Evolutionary conservation across 148 eudicot species (phyloP).

Genomic region (Talinum fruticosum): DNA sequence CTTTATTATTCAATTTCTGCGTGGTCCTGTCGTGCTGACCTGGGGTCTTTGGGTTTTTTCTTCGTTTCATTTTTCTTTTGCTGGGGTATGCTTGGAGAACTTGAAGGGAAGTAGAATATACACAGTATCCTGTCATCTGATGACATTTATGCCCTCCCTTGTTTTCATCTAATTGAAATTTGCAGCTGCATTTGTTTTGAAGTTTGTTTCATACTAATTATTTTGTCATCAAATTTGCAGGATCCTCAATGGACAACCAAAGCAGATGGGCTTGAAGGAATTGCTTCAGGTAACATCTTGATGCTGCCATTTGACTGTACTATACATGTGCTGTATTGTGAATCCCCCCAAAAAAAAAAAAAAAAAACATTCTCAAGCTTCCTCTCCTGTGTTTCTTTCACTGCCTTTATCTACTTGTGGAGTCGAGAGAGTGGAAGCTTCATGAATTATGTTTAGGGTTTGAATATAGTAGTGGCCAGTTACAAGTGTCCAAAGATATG

Average conservation of each 20-base stretch:
- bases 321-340: background rate
- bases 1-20: too few species aligned
- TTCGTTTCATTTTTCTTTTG: too few species aligned
- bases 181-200: background rate
- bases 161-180: background rate
- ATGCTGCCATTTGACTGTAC: conserved; percentile 9
- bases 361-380: background rate
- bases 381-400: background rate
- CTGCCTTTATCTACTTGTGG: background rate
- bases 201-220: background rate
- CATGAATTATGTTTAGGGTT: too few species aligned
- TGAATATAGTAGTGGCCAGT: background rate
- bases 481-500: background rate
- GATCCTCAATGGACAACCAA: conserved; percentile 85
- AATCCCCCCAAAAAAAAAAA: too few species aligned
- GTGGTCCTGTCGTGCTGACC: too few species aligned
- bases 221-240: conserved; percentile 33
- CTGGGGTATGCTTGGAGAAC: too few species aligned
- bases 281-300: conserved; percentile 64
- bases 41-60: too few species aligned
- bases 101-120: too few species aligned
- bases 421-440: background rate
- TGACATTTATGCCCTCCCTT: background rate
- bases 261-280: conserved; percentile 86
- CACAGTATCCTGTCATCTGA: background rate